Evolutionary conservation across 202 grass and related monocot species (phyloP).

Genomic region (Elaeis oleifera): DNA sequence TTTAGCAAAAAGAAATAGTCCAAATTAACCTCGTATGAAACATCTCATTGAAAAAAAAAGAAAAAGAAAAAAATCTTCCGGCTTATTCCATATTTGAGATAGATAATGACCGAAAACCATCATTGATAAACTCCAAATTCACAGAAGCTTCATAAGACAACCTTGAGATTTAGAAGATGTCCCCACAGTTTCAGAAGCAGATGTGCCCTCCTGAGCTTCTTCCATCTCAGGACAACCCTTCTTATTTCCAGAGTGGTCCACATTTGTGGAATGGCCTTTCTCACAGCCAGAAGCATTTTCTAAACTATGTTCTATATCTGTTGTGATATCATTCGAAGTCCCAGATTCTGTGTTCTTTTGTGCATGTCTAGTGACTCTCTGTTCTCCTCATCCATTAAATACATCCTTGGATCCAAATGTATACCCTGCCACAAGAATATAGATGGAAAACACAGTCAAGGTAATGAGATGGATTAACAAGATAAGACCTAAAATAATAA

Average conservation of each 20-base stretch:
- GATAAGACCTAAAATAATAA: background rate
- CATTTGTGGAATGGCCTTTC: constrained; percentile 9
- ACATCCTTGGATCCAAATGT: constrained; percentile 98
- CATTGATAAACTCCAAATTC: too few species aligned
- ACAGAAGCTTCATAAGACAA: constrained; percentile 9
- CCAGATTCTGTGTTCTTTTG: constrained; percentile 30
- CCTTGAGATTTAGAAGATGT: constrained; percentile 33
- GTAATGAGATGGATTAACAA: background rate
- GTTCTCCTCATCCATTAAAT: constrained; percentile 93
- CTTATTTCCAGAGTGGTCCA: constrained; percentile 27
- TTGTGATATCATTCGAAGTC: constrained; percentile 24
- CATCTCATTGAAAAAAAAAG: background rate
- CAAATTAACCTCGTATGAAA: background rate
- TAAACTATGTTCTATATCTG: constrained; percentile 16
- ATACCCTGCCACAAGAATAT: constrained; percentile 54
- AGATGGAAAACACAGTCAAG: constrained; percentile 10
- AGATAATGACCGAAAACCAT: too few species aligned
- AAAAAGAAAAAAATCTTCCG: background rate
- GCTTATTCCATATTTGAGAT: too few species aligned
- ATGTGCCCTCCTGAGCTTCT: constrained; percentile 15
- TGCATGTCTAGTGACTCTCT: constrained; percentile 32
- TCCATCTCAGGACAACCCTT: constrained; percentile 24
- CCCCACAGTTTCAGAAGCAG: constrained; percentile 26
- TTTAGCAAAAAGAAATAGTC: too few species aligned
- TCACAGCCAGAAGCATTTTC: constrained; percentile 27